Percentiles rank a stretch among this genome's conserved stretches.
Evolutionary conservation across 345 rosid genomes (phyloP).

Genomic region (Chamaenerion angustifolium): DNA sequence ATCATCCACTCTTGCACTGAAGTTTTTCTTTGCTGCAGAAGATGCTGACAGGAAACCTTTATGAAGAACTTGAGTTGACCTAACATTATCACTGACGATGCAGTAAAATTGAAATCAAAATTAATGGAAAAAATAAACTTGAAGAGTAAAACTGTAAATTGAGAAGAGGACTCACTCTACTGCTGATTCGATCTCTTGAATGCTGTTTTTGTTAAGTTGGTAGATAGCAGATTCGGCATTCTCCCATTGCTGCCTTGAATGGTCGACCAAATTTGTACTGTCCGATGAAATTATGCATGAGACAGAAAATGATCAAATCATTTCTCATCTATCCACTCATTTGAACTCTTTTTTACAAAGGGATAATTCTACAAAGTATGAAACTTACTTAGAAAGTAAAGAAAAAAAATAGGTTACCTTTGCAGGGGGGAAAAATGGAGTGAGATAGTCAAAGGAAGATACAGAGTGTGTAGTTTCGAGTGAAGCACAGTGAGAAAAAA

Average conservation of each 20-base stretch:
- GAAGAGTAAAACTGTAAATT: background rate
- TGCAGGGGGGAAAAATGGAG: too few relatives aligned
- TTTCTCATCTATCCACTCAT: too few relatives aligned
- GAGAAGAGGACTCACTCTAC: conserved; percentile 17
- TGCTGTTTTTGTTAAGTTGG: conserved; percentile 17
- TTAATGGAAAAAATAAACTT: background rate
- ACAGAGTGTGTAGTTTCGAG: too few relatives aligned
- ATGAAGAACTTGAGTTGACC: conserved; percentile 20
- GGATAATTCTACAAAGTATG: too few relatives aligned
- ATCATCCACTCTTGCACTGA: conserved; percentile 27
- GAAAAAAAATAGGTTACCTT: too few relatives aligned
- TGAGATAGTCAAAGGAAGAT: too few relatives aligned
- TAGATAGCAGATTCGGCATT: conserved; percentile 22
- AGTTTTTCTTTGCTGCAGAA: conserved; percentile 29
- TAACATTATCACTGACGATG: conserved; percentile 32
- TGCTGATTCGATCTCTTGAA: conserved; percentile 20
- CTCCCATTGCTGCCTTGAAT: conserved; percentile 46
- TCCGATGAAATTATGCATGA: background rate
- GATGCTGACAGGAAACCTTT: conserved; percentile 32
- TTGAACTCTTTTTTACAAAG: too few relatives aligned
- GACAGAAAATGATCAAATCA: too few relatives aligned
- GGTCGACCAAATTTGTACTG: conserved; percentile 38
- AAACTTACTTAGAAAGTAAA: too few relatives aligned
- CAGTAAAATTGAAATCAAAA: background rate
- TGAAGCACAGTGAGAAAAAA: too few relatives aligned